Evolutionary conservation across 1,284 basidiomycete genomes (phyloP).

Genomic region (Stygiomarasmius scandens): DNA sequence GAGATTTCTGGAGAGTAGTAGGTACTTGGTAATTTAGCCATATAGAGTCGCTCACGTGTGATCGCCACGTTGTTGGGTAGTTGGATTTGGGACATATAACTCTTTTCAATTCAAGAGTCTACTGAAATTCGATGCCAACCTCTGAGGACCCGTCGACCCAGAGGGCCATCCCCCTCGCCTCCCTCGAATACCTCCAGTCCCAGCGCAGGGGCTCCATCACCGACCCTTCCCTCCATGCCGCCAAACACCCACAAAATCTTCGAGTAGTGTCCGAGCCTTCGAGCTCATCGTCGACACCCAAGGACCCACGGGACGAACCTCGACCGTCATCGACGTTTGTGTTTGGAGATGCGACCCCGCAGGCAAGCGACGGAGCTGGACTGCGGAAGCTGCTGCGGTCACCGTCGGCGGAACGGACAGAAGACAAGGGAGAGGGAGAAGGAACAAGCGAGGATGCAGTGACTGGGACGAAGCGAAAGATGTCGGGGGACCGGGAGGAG

Average conservation of each 20-base stretch:
- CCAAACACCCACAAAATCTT: constrained; percentile 32
- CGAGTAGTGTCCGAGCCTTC: constrained; percentile 31
- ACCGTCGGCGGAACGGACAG: constrained; percentile 43
- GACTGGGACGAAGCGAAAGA: constrained; percentile 78
- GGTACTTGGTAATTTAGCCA: constrained; percentile 19
- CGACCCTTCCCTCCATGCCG: constrained; percentile 74
- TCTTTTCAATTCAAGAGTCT: neutral
- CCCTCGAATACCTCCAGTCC: constrained; percentile 75
- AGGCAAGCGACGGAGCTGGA: constrained; percentile 45
- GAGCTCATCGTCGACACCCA: constrained; percentile 20
- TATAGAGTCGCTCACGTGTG: constrained; percentile 17
- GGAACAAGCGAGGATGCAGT: constrained; percentile 31
- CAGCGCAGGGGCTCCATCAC: constrained; percentile 80
- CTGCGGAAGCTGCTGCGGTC: constrained; percentile 57
- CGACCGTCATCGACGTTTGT: constrained; percentile 71
- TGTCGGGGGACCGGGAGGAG: constrained; percentile 74
- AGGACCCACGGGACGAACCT: constrained; percentile 37
- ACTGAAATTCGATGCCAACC: neutral
- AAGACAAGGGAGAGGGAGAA: too few species aligned
- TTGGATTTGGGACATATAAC: neutral
- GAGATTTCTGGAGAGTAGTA: constrained; percentile 30
- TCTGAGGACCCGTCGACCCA: constrained; percentile 5
- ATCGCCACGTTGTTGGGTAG: constrained; percentile 12
- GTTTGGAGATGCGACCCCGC: constrained; percentile 63
- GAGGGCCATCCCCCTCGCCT: constrained; percentile 52